Conservation (phyloP, 108 stramenopile species). For the Mayamaea pseudoterrestris region DNA sequence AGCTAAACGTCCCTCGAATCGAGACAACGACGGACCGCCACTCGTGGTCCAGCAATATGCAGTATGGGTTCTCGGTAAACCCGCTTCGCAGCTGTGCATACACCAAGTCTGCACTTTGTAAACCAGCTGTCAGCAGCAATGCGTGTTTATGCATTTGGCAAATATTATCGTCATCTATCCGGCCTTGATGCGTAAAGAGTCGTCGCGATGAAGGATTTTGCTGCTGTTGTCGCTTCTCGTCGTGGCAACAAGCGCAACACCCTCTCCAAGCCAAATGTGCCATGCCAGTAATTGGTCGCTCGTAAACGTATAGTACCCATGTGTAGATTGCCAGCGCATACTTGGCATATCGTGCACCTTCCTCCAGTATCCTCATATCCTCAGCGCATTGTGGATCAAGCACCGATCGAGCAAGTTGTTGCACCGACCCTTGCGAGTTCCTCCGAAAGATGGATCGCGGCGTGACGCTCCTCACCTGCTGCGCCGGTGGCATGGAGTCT, state of each 20-base stretch:
- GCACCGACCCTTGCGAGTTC: no score
- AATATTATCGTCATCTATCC: constrained; percentile 49
- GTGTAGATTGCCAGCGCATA: constrained; percentile 84
- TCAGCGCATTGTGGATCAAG: constrained; percentile 1
- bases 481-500: not conserved
- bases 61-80: constrained; percentile 79
- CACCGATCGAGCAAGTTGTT: no score
- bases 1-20: constrained; percentile 86
- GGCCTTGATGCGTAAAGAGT: not conserved
- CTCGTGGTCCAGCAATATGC: constrained; percentile 82
- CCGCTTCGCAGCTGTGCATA: constrained; percentile 78
- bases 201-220: no score
- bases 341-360: constrained; percentile 77
- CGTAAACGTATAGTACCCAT: constrained; percentile 79
- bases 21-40: constrained; percentile 79
- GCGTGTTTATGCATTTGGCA: constrained; percentile 61
- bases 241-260: constrained; percentile 5
- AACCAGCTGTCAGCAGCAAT: constrained; percentile 54
- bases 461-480: not conserved
- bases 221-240: no score
- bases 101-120: constrained; percentile 65
- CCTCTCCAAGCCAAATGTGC: constrained; percentile 25
- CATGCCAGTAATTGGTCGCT: constrained; percentile 63
- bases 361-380: constrained; percentile 45
- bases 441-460: no score